Evolutionary conservation across 805 yeast species (phyloP), one percentile per base, ranked within the genome.

Genomic region (Diddensiella transvaalensis): DNA sequence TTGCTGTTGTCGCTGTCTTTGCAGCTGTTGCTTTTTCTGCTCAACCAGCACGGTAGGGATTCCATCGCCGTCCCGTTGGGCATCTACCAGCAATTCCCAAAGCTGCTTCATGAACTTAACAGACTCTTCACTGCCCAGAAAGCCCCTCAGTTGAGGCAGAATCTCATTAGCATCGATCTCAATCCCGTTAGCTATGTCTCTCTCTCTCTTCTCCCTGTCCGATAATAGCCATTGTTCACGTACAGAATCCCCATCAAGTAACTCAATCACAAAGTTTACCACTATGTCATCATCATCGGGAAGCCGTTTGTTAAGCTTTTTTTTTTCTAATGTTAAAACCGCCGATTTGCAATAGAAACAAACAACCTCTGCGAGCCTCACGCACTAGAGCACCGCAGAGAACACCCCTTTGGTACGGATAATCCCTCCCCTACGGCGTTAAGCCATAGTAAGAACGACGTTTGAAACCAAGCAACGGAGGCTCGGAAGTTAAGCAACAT

Each of bases 281-380:
- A 74, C 66, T 2, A 78, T 71, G 21, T 78, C 83, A 53, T 78
- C 83, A 53, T 78, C 83, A 40, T 75, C 80, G 0, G 78, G 78
- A 10, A 76, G 58, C 8, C 66, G 60, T 40, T 65, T 58, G 13
- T 66, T 60, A 24, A 77, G 48, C 49, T 48, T 8, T 13, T 24
- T 5, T 21, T 15, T 18, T 21, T 17, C 8, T 23, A 17, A 3
- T n/a, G n/a, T n/a, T n/a, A n/a, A n/a, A n/a, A n/a, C n/a, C n/a
- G n/a, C n/a, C n/a, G n/a, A n/a, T n/a, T n/a, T n/a, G n/a, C n/a
- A n/a, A n/a, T n/a, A n/a, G n/a, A n/a, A n/a, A n/a, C n/a, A n/a
- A n/a, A n/a, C n/a, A n/a, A n/a, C n/a, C n/a, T n/a, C n/a, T n/a
- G n/a, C n/a, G n/a, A n/a, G n/a, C n/a, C n/a, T n/a, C n/a, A n/a